phyloP scores from a whole-genome alignment of 2,329 filamentous ascomycete species.

The Ophioceras dolichostomum region DNA sequence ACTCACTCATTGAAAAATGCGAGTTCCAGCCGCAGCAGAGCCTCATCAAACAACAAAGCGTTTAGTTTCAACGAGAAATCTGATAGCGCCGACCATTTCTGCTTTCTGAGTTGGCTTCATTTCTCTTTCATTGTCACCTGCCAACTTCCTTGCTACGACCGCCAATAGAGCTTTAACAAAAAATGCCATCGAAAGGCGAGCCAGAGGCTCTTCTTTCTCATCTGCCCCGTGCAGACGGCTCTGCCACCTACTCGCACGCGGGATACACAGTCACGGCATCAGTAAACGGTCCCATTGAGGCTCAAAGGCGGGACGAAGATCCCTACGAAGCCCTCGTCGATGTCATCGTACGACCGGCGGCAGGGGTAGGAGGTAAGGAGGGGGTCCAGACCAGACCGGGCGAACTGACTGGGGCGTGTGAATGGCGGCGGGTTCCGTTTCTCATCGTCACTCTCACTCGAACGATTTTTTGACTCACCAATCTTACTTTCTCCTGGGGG shows the following conservation, averaged over 20 bases:
- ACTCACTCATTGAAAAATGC: no score
- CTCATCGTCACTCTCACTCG: background rate
- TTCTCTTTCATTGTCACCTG: no score
- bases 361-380: constrained; percentile 63
- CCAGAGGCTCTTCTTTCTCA: constrained; percentile 42
- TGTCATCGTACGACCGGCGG: constrained; percentile 76
- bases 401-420: no score
- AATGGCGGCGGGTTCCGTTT: no score
- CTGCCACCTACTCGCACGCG: constrained; percentile 60
- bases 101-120: no score
- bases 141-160: no score
- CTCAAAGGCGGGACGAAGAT: constrained; percentile 76
- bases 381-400: constrained; percentile 2
- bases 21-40: constrained; percentile 6
- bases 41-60: constrained; percentile 3
- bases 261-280: constrained; percentile 75
- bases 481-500: constrained; percentile 12
- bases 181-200: constrained; percentile 17
- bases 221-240: constrained; percentile 65
- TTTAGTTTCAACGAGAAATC: no score
- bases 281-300: constrained; percentile 89
- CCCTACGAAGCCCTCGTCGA: constrained; percentile 86
- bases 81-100: no score
- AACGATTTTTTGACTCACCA: constrained; percentile 8
- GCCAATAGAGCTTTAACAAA: no score